phyloP scores from a whole-genome alignment of 306 rosid species.

The Dryas alaskensis region DNA sequence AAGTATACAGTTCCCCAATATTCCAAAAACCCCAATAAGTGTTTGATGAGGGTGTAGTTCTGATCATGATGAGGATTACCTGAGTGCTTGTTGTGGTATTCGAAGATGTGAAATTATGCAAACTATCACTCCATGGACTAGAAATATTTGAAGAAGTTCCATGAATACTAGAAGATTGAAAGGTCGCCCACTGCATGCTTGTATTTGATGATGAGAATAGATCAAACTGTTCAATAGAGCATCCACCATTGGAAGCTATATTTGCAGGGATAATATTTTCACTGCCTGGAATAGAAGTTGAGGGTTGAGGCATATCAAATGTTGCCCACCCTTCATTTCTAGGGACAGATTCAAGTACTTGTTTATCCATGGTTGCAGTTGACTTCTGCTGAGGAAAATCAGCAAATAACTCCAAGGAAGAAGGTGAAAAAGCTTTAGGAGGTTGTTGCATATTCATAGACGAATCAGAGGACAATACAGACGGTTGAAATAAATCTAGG shows the following conservation, averaged over 20 bases:
- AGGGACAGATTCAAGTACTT: conserved; percentile 40
- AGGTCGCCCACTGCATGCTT: conserved; percentile 46
- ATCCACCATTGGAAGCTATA: conserved; percentile 29
- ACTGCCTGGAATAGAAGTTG: conserved; percentile 29
- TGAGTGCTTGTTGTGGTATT: conserved; percentile 29
- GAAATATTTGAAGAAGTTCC: conserved; percentile 33
- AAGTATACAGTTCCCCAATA: conserved; percentile 3
- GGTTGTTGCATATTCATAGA: conserved; percentile 32
- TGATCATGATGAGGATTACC: conserved; percentile 33
- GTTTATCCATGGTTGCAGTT: conserved; percentile 35
- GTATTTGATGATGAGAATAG: conserved; percentile 36
- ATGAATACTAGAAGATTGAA: conserved; percentile 28
- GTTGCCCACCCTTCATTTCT: conserved; percentile 82
- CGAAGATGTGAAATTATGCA: conserved; percentile 36
- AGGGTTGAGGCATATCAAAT: conserved; percentile 52
- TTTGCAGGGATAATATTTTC: conserved; percentile 30
- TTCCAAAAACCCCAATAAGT: background rate
- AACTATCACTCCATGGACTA: conserved; percentile 44
- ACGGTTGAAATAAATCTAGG: conserved; percentile 46
- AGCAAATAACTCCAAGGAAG: conserved; percentile 44
- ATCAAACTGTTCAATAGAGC: conserved; percentile 43
- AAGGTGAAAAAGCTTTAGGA: conserved; percentile 28
- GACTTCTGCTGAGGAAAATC: conserved; percentile 41
- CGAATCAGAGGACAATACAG: conserved; percentile 29
- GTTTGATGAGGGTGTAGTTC: background rate